Conservation (phyloP, 805 yeast genomes). For the Lipomyces lipofer region DNA sequence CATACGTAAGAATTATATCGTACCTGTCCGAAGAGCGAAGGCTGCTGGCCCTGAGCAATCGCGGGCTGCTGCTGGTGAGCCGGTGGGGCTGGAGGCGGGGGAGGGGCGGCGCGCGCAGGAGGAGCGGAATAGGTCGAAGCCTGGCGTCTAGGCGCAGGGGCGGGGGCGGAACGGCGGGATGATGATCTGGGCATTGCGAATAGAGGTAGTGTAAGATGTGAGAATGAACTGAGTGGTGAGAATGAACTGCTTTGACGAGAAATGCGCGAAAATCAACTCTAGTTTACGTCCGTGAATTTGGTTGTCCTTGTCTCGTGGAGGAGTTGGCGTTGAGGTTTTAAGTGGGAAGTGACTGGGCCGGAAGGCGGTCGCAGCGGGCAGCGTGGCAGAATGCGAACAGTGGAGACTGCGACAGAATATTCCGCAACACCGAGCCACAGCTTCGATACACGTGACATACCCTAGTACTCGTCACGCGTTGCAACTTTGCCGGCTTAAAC, state of each 20-base stretch:
- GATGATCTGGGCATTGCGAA: conserved; percentile 33
- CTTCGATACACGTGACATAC: no score
- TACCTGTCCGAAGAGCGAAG: conserved; percentile 45
- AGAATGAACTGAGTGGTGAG: no score
- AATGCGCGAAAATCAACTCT: conserved; percentile 2
- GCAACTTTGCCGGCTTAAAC: no score
- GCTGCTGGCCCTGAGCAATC: conserved; percentile 46
- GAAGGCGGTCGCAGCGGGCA: no score
- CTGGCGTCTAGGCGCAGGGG: conserved; percentile 50
- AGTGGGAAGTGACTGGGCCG: no score
- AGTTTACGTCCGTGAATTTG: no score
- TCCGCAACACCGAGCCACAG: background rate
- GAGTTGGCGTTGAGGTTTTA: no score
- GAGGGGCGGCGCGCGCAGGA: conserved; percentile 52
- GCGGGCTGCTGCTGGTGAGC: conserved; percentile 42
- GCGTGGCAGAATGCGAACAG: no score
- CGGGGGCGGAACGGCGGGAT: conserved; percentile 40
- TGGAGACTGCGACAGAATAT: background rate
- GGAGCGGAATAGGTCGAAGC: conserved; percentile 78
- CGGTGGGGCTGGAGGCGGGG: conserved; percentile 50
- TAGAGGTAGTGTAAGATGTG: background rate
- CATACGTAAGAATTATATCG: background rate
- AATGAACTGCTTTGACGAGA: background rate
- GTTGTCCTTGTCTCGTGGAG: no score
- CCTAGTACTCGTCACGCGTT: no score